Evolutionary conservation across 192 early-diverging fungal species (phyloP).

Genomic region (Linnemannia hyalina): DNA sequence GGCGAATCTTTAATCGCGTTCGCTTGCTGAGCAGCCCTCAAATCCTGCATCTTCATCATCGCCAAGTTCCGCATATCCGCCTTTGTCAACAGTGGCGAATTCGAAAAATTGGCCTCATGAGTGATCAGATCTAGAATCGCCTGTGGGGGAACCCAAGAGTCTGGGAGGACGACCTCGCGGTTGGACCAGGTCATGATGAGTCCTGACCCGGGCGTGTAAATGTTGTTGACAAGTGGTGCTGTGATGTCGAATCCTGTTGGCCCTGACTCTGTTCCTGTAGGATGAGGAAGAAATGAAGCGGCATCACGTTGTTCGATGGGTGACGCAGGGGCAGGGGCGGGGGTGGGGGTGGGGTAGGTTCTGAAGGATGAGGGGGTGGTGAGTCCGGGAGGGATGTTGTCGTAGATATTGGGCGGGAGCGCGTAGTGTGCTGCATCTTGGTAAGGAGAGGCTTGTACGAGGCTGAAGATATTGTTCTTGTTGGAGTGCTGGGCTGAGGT

Average conservation of each 20-base stretch:
- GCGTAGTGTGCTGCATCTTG: constrained; percentile 37
- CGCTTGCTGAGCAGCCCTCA: constrained; percentile 8
- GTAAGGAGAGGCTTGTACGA: constrained; percentile 17
- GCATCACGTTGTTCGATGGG: not conserved
- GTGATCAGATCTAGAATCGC: constrained; percentile 26
- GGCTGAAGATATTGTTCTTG: not conserved
- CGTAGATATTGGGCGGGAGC: constrained; percentile 49
- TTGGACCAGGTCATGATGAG: constrained; percentile 45
- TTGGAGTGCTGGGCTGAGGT: constrained; percentile 8
- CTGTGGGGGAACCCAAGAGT: constrained; percentile 24
- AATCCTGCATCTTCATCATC: constrained; percentile 16
- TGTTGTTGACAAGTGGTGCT: constrained; percentile 26
- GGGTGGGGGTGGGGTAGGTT: not conserved
- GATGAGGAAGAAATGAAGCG: not conserved
- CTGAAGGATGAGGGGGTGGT: not conserved
- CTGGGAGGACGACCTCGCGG: constrained; percentile 15
- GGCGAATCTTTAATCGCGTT: constrained; percentile 26
- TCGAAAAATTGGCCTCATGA: constrained; percentile 18
- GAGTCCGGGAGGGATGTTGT: constrained; percentile 47
- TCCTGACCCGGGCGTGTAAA: constrained; percentile 31
- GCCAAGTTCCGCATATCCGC: constrained; percentile 37
- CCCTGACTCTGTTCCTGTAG: not conserved
- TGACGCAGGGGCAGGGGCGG: not conserved
- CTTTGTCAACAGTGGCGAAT: constrained; percentile 14
- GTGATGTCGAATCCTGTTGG: constrained; percentile 27